Conservation (phyloP, 1,284 basidiomycete genomes). For the Cryptococcus neoformans region DNA sequence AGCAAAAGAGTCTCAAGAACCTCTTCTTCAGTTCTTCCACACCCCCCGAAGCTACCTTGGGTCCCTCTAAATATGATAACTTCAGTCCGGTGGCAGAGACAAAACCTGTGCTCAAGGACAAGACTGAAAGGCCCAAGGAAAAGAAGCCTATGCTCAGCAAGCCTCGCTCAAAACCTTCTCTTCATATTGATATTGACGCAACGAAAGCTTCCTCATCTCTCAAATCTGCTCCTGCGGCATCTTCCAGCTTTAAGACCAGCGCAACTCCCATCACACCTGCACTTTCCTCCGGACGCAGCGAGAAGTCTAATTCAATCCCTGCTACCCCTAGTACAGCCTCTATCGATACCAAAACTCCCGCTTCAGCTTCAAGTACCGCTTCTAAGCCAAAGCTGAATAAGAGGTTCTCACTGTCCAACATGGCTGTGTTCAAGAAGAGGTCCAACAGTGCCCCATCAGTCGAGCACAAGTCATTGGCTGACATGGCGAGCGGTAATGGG, state of each 20-base stretch:
- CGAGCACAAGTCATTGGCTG: slow-evolving; percentile 1
- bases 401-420: slow-evolving; percentile 32
- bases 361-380: not conserved
- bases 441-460: not conserved
- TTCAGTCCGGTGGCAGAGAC: not conserved
- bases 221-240: not conserved
- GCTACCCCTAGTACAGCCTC: slow-evolving; percentile 2
- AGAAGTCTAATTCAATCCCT: slow-evolving; percentile 2
- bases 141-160: slow-evolving; percentile 10
- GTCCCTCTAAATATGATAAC: not conserved
- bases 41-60: slow-evolving; percentile 1
- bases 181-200: slow-evolving; percentile 24
- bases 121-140: not conserved
- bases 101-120: not conserved
- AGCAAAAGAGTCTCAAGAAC: slow-evolving; percentile 30
- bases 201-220: slow-evolving; percentile 2
- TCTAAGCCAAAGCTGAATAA: slow-evolving; percentile 15
- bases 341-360: not conserved
- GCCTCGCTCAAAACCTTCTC: slow-evolving; percentile 22
- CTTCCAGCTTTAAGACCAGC: not conserved
- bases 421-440: slow-evolving; percentile 31
- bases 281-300: slow-evolving; percentile 6
- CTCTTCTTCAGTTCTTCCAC: slow-evolving; percentile 25
- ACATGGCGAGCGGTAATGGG: slow-evolving; percentile 1
- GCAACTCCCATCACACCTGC: slow-evolving; percentile 10